These are phyloP conservation scores for Ophiostoma sp. DNA, from an alignment of 2,329 filamentous ascomycete genomes.

Conservation along the genomic window DNA sequence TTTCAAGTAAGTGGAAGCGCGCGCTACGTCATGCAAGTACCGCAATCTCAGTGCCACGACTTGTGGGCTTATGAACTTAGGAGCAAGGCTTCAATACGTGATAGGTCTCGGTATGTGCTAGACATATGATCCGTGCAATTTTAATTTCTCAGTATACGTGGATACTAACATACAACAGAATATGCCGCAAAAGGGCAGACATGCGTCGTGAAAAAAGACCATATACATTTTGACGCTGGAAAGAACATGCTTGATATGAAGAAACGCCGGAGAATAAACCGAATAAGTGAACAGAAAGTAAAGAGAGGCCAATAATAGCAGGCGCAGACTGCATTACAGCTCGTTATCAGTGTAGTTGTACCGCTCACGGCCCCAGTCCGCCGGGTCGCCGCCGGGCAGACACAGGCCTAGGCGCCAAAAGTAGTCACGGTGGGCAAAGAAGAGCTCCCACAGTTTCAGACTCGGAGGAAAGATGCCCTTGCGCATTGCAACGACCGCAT, in stretches of 20 bases:
- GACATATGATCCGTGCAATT: background rate
- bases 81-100: background rate
- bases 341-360: constrained; percentile 41
- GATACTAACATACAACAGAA: background rate
- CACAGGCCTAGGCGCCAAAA: constrained; percentile 93
- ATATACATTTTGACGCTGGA: background rate
- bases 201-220: background rate
- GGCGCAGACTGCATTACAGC: background rate
- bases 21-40: constrained; percentile 19
- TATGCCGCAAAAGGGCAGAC: background rate
- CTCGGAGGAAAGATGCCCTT: constrained; percentile 57
- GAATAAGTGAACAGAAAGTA: background rate
- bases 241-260: background rate
- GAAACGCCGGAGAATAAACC: background rate
- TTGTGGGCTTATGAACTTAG: background rate
- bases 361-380: constrained; percentile 61
- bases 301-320: background rate
- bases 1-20: constrained; percentile 10
- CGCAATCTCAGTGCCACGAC: background rate
- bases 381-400: constrained; percentile 74
- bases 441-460: constrained; percentile 83
- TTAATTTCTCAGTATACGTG: background rate
- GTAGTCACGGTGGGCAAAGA: constrained; percentile 94
- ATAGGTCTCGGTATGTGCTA: background rate
- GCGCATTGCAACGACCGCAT: background rate